Percentiles rank a stretch among this genome's conserved stretches.
phyloP scores from a whole-genome alignment of 345 rosid genomes.

The Garcia nutans region DNA sequence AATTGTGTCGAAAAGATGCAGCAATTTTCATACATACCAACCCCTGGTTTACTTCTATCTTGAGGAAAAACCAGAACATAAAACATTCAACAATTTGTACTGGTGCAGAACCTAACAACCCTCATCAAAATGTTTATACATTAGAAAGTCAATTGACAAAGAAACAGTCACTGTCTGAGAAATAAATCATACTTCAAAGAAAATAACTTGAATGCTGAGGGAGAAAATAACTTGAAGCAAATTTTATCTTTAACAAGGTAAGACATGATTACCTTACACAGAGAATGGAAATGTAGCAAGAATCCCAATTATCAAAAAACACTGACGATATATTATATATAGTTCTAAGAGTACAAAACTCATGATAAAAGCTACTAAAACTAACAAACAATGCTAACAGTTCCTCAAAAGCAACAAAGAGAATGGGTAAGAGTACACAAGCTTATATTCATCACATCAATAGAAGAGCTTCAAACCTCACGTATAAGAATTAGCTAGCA shows the following conservation, averaged over 20 bases:
- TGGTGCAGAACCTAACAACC: too few relatives aligned
- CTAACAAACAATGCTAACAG: conserved; percentile 19
- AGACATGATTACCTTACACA: not conserved
- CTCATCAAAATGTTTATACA: too few relatives aligned
- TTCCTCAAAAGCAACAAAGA: conserved; percentile 23
- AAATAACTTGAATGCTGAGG: too few relatives aligned
- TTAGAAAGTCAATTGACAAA: too few relatives aligned
- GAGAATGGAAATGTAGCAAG: not conserved
- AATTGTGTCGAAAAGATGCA: too few relatives aligned
- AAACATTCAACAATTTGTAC: too few relatives aligned
- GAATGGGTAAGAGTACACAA: conserved; percentile 14
- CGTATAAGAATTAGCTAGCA: conserved; percentile 40
- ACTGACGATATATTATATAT: conserved; percentile 1
- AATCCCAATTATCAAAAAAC: conserved; percentile 4
- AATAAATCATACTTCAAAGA: too few relatives aligned
- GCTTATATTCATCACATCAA: conserved; percentile 15
- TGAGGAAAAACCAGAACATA: too few relatives aligned
- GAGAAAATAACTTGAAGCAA: not conserved
- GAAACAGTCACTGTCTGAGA: too few relatives aligned
- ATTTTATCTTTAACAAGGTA: conserved; percentile 2
- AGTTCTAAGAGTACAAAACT: conserved; percentile 19
- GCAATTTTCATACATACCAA: too few relatives aligned
- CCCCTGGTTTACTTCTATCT: too few relatives aligned
- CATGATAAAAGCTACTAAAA: conserved; percentile 21
- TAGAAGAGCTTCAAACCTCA: conserved; percentile 5